Evolutionary conservation across 495 filamentous ascomycete genomes (phyloP).

Genomic region (Aspergillus incahuasiensis): DNA sequence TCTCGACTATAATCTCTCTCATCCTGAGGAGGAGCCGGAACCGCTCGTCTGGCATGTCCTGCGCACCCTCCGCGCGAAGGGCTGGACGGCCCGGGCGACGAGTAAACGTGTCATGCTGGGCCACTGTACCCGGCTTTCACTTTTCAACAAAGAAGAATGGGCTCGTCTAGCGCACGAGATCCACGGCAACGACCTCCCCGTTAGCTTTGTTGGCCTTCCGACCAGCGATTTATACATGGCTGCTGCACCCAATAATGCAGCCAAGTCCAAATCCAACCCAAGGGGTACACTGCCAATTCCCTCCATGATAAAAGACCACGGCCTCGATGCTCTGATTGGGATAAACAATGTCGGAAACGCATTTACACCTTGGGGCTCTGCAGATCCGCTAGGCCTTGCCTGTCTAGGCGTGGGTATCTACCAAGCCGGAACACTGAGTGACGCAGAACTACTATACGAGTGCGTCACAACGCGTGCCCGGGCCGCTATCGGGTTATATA

Average conservation of each 20-base stretch:
- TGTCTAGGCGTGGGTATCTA: conserved; percentile 64
- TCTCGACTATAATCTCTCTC: conserved; percentile 64
- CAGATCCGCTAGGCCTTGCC: conserved; percentile 63
- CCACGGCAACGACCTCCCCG: conserved; percentile 43
- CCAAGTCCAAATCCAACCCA: conserved; percentile 21
- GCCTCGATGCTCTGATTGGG: conserved; percentile 55
- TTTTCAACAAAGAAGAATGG: conserved; percentile 51
- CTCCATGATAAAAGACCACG: conserved; percentile 57
- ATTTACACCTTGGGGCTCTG: conserved; percentile 69
- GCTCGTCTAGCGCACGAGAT: conserved; percentile 40
- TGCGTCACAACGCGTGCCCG: conserved; percentile 58
- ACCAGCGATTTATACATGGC: conserved; percentile 76
- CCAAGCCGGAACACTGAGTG: conserved; percentile 56
- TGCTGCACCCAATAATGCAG: conserved; percentile 36
- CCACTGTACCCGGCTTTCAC: conserved; percentile 65
- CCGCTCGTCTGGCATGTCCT: conserved; percentile 53
- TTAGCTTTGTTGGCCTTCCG: conserved; percentile 67
- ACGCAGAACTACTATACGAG: conserved; percentile 57
- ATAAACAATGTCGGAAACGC: conserved; percentile 79
- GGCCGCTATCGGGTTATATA: conserved; percentile 32
- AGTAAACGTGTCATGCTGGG: conserved; percentile 56
- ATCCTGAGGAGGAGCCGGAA: conserved; percentile 21
- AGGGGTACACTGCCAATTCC: conserved; percentile 61
- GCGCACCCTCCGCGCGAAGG: conserved; percentile 36
- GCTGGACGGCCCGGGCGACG: conserved; percentile 38